Conservation (phyloP, 2,329 filamentous ascomycete species). For the Exophiala sideris region DNA sequence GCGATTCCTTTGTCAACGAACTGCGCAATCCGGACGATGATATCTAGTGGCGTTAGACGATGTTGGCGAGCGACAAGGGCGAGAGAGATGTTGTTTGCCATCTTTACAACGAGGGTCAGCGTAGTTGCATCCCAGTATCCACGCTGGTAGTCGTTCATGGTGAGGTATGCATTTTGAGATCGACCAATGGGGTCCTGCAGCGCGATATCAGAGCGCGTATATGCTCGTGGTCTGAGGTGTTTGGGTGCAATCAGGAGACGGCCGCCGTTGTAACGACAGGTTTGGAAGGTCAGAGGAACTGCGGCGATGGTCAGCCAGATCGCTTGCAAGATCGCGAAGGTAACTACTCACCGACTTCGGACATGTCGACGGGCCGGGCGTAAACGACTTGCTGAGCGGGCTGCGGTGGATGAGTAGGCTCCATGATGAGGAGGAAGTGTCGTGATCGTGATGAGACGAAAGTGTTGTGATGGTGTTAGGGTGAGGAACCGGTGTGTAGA, state of each 20-base stretch:
- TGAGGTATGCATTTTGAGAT: not conserved
- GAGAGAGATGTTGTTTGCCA: not conserved
- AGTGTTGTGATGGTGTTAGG: not conserved
- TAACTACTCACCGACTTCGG: not conserved
- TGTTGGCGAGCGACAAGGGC: not conserved
- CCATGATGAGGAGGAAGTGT: not conserved
- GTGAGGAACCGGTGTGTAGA: no score
- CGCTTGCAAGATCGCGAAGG: not conserved
- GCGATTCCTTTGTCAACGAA: not conserved
- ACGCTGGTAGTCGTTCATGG: not conserved
- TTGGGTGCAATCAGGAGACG: not conserved
- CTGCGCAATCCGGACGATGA: not conserved
- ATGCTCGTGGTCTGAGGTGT: not conserved
- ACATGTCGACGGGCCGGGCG: not conserved
- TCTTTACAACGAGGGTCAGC: not conserved
- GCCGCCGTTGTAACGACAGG: not conserved
- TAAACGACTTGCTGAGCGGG: not conserved
- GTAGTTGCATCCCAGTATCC: not conserved
- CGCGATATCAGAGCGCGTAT: not conserved
- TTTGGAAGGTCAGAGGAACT: slow-evolving; percentile 1
- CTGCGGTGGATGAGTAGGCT: not conserved
- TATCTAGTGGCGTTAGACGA: not conserved
- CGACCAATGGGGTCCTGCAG: not conserved
- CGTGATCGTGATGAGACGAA: not conserved
- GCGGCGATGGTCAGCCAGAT: not conserved